A percentile compares a stretch with the other conserved stretches of the same genome.
These are phyloP conservation scores for Aspergillus unguis DNA, from an alignment of 2,329 filamentous ascomycete genomes.

Conservation along the genomic window DNA sequence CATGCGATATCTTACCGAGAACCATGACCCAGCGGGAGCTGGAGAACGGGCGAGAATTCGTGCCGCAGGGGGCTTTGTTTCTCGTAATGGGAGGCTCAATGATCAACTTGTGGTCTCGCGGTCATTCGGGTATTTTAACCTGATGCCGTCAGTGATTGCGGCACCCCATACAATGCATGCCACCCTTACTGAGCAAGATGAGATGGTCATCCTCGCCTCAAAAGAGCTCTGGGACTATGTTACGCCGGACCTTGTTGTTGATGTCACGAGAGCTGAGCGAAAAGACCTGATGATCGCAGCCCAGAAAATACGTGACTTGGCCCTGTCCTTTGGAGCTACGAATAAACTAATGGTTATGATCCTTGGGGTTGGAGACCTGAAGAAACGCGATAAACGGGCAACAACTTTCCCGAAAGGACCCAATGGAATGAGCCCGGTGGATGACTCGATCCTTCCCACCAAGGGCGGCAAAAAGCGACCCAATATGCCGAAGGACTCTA, in stretches of 20 bases:
- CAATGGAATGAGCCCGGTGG: slow-evolving; percentile 75
- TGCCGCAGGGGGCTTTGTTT: slow-evolving; percentile 93
- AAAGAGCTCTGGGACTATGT: slow-evolving; percentile 95
- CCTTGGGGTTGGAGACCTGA: slow-evolving; percentile 85
- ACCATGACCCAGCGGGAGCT: slow-evolving; percentile 88
- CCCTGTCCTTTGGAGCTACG: slow-evolving; percentile 90
- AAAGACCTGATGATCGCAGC: slow-evolving; percentile 90
- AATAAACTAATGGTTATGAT: slow-evolving; percentile 99
- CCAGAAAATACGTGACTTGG: slow-evolving; percentile 89
- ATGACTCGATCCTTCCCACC: slow-evolving; percentile 58
- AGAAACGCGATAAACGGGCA: slow-evolving; percentile 74
- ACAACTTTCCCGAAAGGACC: slow-evolving; percentile 72
- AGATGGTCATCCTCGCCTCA: slow-evolving; percentile 88
- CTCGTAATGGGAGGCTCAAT: slow-evolving; percentile 88
- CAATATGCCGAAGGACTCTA: slow-evolving; percentile 71
- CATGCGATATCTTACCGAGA: slow-evolving; percentile 78
- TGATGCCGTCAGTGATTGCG: slow-evolving; percentile 90
- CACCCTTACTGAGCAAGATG: slow-evolving; percentile 79
- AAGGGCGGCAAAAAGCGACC: slow-evolving; percentile 61
- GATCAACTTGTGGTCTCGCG: slow-evolving; percentile 87
- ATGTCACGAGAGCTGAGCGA: slow-evolving; percentile 82
- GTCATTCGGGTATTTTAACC: slow-evolving; percentile 89
- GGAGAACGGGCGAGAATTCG: slow-evolving; percentile 83
- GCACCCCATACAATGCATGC: slow-evolving; percentile 78
- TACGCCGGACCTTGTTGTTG: slow-evolving; percentile 82